Conservation (phyloP, 2,329 filamentous ascomycete species). For the Diaporthe ampelina region DNA sequence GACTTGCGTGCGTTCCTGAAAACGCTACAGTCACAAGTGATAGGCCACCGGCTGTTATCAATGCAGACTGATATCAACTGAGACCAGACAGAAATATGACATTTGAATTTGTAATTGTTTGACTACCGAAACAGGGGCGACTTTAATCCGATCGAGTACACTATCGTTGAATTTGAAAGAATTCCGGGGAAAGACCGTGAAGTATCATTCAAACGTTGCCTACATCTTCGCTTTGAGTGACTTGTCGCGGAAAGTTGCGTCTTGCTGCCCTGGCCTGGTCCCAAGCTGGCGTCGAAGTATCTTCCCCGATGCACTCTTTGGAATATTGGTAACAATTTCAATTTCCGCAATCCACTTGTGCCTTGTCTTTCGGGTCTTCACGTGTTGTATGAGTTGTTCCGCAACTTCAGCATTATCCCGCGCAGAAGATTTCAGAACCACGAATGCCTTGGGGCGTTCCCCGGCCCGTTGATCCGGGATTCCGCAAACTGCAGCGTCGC, state of each 20-base stretch:
- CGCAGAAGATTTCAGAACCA: slow-evolving; percentile 57
- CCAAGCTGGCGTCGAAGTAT: slow-evolving; percentile 65
- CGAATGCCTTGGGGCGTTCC: slow-evolving; percentile 72
- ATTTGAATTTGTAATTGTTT: not conserved
- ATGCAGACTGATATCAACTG: not conserved
- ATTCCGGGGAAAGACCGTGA: not conserved
- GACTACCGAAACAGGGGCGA: not conserved
- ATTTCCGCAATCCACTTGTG: slow-evolving; percentile 64
- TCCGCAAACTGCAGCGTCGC: slow-evolving; percentile 73
- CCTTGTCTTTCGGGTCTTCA: slow-evolving; percentile 64
- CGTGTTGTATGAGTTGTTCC: slow-evolving; percentile 59
- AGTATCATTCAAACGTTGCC: not conserved
- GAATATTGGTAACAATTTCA: slow-evolving; percentile 64
- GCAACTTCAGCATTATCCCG: slow-evolving; percentile 49
- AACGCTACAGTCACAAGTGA: too few species aligned
- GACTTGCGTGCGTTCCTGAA: too few species aligned
- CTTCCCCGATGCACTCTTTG: slow-evolving; percentile 71
- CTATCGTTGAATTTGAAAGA: not conserved
- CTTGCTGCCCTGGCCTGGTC: not conserved
- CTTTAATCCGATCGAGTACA: not conserved
- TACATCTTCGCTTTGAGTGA: not conserved
- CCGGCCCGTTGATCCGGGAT: slow-evolving; percentile 64
- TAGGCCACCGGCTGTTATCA: too few species aligned
- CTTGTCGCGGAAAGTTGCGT: not conserved
- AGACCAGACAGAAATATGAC: not conserved